These are phyloP conservation scores for Candida krabiensis DNA, from an alignment of 805 yeast genomes.

Conservation along the genomic window DNA sequence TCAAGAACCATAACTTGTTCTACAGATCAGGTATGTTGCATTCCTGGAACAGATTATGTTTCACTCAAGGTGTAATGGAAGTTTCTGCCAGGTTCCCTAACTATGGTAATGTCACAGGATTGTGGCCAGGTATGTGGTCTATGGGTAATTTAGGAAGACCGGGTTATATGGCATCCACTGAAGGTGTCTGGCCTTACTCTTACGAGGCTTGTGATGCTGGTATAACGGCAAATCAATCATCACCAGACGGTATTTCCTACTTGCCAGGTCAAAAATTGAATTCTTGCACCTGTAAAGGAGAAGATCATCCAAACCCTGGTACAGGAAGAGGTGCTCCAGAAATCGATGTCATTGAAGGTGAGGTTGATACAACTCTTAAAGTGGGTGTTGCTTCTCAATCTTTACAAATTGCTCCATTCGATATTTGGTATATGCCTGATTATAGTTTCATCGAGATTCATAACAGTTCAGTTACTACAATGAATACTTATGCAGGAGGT, in stretches of 20 bases:
- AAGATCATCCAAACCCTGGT: constrained; percentile 86
- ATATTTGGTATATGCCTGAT: constrained; percentile 92
- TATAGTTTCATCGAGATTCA: constrained; percentile 74
- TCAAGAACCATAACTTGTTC: constrained; percentile 69
- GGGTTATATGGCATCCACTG: constrained; percentile 82
- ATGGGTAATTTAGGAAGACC: constrained; percentile 93
- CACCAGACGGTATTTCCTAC: constrained; percentile 84
- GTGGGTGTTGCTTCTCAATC: constrained; percentile 88
- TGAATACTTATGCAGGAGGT: constrained; percentile 91
- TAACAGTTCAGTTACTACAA: constrained; percentile 65
- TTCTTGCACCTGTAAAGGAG: constrained; percentile 77
- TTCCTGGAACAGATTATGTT: constrained; percentile 89
- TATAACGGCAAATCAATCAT: constrained; percentile 89
- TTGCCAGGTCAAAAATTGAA: constrained; percentile 81
- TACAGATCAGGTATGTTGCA: constrained; percentile 93
- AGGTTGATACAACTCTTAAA: constrained; percentile 50
- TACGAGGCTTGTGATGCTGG: constrained; percentile 91
- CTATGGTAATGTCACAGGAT: constrained; percentile 72
- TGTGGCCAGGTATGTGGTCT: constrained; percentile 98
- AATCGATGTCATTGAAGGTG: constrained; percentile 89
- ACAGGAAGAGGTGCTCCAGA: constrained; percentile 94
- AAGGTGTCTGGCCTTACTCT: constrained; percentile 94
- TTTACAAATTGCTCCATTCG: constrained; percentile 88
- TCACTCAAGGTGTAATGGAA: constrained; percentile 79
- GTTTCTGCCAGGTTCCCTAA: constrained; percentile 79